Evolutionary conservation across 2,329 filamentous ascomycete genomes (phyloP).

Genomic region (Tolypocladium capitatum): DNA sequence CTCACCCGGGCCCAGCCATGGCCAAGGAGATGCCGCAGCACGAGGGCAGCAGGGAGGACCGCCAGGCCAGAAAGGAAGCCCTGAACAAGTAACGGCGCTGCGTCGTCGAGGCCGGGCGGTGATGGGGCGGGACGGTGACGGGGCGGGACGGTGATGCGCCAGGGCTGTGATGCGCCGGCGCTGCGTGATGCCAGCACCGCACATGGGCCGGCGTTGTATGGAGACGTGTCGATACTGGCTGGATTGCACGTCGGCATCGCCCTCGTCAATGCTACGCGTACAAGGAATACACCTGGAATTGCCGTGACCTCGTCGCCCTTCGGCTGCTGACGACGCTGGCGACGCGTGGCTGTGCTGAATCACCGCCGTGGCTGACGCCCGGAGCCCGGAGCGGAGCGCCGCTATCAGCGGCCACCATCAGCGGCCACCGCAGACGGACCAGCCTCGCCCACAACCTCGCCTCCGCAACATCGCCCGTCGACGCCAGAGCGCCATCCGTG

Average conservation of each 20-base stretch:
- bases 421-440: not conserved
- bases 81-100: conserved; percentile 40
- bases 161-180: no score
- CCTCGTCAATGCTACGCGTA: no score
- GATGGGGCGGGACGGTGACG: no score
- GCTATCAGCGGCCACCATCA: not conserved
- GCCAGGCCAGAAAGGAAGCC: conserved; percentile 48
- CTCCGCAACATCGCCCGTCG: not conserved
- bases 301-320: not conserved
- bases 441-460: not conserved
- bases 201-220: no score
- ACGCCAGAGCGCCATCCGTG: not conserved
- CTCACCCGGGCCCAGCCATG: conserved; percentile 44
- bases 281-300: no score
- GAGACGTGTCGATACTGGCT: no score
- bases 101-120: no score
- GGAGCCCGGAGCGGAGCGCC: not conserved
- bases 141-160: no score
- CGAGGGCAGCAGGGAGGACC: conserved; percentile 56
- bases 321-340: no score
- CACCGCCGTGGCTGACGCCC: not conserved
- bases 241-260: no score
- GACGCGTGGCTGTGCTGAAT: not conserved
- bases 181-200: no score
- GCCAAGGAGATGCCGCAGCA: conserved; percentile 38